phyloP scores from a whole-genome alignment of 2,329 filamentous ascomycete species.

The Cercospora brassicicola region DNA sequence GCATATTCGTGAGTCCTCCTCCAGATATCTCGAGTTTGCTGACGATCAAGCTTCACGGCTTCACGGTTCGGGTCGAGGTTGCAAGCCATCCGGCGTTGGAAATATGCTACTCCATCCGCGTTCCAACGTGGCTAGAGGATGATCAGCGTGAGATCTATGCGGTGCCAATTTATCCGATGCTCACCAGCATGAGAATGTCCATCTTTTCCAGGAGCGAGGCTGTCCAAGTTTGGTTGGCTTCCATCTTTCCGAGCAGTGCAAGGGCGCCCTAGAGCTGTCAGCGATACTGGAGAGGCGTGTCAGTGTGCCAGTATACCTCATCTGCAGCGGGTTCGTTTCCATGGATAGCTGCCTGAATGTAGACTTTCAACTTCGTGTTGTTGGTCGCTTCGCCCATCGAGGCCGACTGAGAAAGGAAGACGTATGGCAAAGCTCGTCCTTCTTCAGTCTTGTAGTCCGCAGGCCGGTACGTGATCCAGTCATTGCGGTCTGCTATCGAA shows the following conservation, averaged over 20 bases:
- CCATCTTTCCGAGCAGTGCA: slow-evolving; percentile 41
- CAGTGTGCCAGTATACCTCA: slow-evolving; percentile 2
- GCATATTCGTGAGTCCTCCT: slow-evolving; percentile 35
- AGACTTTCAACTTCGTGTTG: slow-evolving; percentile 33
- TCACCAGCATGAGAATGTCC: slow-evolving; percentile 38
- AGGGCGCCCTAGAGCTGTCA: slow-evolving; percentile 32
- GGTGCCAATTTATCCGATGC: background rate
- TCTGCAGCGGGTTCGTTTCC: slow-evolving; percentile 44
- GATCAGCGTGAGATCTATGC: background rate
- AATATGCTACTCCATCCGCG: slow-evolving; percentile 41
- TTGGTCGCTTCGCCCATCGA: background rate
- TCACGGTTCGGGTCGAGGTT: slow-evolving; percentile 44
- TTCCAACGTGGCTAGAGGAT: slow-evolving; percentile 39
- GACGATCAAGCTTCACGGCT: slow-evolving; percentile 40
- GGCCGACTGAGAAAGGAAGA: slow-evolving; percentile 26
- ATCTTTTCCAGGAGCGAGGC: slow-evolving; percentile 37
- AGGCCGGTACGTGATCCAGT: slow-evolving; percentile 37
- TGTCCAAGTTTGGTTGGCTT: slow-evolving; percentile 38
- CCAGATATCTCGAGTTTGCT: slow-evolving; percentile 41
- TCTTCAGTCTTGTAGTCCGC: slow-evolving; percentile 40
- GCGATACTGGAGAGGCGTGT: background rate
- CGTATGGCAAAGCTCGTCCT: slow-evolving; percentile 38
- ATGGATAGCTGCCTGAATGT: slow-evolving; percentile 41
- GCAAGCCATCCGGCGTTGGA: slow-evolving; percentile 40
- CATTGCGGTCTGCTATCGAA: slow-evolving; percentile 36